Conservation (phyloP, 345 rosid genomes). For the Barbarea vulgaris region DNA sequence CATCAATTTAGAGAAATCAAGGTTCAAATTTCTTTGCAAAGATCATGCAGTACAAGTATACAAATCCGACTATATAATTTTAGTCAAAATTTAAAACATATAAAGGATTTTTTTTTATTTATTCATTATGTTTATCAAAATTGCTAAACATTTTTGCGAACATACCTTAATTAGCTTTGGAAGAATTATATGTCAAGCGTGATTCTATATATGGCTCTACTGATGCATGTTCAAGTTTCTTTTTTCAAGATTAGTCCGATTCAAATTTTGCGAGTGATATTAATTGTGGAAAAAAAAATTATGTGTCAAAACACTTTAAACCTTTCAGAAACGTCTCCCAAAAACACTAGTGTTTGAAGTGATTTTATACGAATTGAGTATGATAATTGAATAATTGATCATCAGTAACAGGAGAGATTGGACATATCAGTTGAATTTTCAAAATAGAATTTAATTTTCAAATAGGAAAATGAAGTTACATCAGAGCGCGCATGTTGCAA, state of each 20-base stretch:
- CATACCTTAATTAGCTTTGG: not conserved
- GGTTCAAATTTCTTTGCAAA: no score
- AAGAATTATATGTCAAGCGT: slow-evolving; percentile 5
- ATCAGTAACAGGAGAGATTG: slow-evolving; percentile 24
- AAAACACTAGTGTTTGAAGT: slow-evolving; percentile 3
- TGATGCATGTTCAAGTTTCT: not conserved
- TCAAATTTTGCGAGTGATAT: not conserved
- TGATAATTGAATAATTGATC: slow-evolving; percentile 9
- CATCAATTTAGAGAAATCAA: not conserved
- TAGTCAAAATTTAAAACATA: slow-evolving; percentile 7
- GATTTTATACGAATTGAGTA: slow-evolving; percentile 13
- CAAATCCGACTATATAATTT: no score
- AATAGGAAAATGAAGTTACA: slow-evolving; percentile 33
- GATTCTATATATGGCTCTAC: not conserved
- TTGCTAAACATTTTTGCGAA: not conserved
- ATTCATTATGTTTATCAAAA: not conserved
- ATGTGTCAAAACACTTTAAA: not conserved
- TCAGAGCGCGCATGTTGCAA: slow-evolving; percentile 20
- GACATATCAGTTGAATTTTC: slow-evolving; percentile 37
- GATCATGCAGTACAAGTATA: no score
- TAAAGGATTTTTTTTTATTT: not conserved
- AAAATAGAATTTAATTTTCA: not conserved
- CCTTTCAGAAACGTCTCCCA: slow-evolving; percentile 2
- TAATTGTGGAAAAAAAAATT: not conserved
- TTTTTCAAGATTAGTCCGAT: not conserved